Conservation (phyloP, 164 flowering plant species). For the Vitis riparia region DNA sequence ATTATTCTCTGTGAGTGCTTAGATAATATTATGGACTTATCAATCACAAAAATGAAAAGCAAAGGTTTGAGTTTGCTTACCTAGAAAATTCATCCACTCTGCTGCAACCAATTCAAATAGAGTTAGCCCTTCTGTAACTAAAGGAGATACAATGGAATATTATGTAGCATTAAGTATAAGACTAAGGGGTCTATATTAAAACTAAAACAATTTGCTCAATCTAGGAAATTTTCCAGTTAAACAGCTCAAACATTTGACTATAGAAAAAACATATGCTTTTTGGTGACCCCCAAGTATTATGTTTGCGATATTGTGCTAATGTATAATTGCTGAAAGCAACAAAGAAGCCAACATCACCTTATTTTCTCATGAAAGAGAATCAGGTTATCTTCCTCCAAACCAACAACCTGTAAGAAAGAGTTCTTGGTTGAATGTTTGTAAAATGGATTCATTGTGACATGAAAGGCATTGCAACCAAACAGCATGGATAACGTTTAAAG, state of each 20-base stretch:
- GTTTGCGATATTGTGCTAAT: background rate
- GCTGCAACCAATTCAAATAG: slow-evolving; percentile 27
- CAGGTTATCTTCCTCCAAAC: slow-evolving; percentile 75
- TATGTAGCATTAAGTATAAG: background rate
- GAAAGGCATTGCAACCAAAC: background rate
- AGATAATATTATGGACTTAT: background rate
- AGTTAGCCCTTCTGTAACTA: slow-evolving; percentile 4
- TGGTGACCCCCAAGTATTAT: slow-evolving; percentile 2
- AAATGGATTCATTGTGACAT: slow-evolving; percentile 1
- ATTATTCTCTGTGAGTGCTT: background rate
- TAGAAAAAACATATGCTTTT: background rate
- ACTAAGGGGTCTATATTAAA: background rate
- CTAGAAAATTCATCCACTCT: slow-evolving; percentile 89
- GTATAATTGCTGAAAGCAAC: background rate
- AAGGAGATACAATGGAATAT: background rate
- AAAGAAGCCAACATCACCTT: slow-evolving; percentile 44
- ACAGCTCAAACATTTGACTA: background rate
- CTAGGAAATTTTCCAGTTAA: background rate
- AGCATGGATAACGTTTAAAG: background rate
- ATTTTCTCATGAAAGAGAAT: slow-evolving; percentile 88
- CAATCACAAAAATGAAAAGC: slow-evolving; percentile 1
- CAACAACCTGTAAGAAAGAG: slow-evolving; percentile 63
- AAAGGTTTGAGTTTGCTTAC: slow-evolving; percentile 32
- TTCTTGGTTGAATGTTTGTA: background rate
- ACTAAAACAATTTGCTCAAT: no score